Conservation (phyloP, 257 asterid genomes). For the Leptodermis oblonga region DNA sequence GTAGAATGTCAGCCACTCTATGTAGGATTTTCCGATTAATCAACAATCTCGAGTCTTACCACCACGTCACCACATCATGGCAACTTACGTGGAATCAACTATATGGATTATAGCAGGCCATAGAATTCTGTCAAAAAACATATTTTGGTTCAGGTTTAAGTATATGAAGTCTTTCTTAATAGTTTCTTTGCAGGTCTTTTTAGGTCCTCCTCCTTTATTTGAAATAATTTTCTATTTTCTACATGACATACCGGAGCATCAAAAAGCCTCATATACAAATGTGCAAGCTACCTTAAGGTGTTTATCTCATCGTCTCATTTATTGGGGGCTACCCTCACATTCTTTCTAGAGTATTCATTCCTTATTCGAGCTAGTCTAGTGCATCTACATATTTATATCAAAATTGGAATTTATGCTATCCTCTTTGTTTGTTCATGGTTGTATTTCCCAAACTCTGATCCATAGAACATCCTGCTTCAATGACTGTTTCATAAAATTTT, state of each 20-base stretch:
- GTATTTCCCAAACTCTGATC: no score
- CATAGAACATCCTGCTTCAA: no score
- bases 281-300: background rate
- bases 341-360: background rate
- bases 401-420: background rate
- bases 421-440: no score
- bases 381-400: background rate
- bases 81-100: background rate
- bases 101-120: no score
- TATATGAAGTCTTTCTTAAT: background rate
- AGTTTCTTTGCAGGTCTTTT: background rate
- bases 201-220: background rate
- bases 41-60: background rate
- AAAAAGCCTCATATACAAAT: background rate
- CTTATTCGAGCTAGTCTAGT: background rate
- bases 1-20: background rate
- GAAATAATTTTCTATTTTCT: background rate
- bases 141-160: no score
- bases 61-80: background rate
- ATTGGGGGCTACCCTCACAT: background rate
- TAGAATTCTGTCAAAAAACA: no score
- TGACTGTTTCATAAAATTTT: background rate
- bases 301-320: background rate
- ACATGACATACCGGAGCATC: background rate
- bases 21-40: no score